These are phyloP conservation scores for Wilcoxina mikolae DNA, from an alignment of 495 filamentous ascomycete species.

Conservation along the genomic window DNA sequence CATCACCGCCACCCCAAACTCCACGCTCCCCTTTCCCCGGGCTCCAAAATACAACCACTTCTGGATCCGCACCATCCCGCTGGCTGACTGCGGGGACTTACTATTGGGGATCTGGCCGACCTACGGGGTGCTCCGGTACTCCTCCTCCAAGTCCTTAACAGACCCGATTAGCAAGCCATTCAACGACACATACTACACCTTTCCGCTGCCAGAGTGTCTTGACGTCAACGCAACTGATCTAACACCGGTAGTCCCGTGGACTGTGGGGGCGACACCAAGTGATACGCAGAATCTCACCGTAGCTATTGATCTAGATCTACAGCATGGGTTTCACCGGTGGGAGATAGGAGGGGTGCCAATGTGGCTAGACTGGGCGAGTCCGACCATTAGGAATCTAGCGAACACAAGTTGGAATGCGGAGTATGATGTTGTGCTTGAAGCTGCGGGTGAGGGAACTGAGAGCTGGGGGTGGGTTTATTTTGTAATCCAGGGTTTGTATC, in stretches of 20 bases:
- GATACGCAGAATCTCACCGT: conserved; percentile 15
- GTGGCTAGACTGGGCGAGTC: conserved; percentile 33
- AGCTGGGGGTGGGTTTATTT: conserved; percentile 43
- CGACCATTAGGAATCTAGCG: conserved; percentile 32
- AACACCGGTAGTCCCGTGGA: conserved; percentile 34
- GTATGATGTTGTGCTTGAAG: conserved; percentile 30
- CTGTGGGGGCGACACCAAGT: conserved; percentile 30
- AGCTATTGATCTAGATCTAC: conserved; percentile 22
- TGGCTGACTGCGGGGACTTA: conserved; percentile 34
- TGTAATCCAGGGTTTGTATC: conserved; percentile 34
- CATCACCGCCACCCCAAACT: conserved; percentile 15
- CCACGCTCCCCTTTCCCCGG: too few relatives aligned
- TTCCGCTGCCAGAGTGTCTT: too few relatives aligned
- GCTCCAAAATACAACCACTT: too few relatives aligned
- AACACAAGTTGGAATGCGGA: too few relatives aligned
- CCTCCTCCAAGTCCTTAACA: conserved; percentile 24
- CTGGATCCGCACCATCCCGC: conserved; percentile 33
- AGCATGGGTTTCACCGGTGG: conserved; percentile 33
- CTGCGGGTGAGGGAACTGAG: conserved; percentile 30
- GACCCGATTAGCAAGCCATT: conserved; percentile 29
- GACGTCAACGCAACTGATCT: conserved; percentile 32
- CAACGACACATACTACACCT: conserved; percentile 26
- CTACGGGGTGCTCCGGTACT: conserved; percentile 44
- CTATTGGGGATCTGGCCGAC: conserved; percentile 37
- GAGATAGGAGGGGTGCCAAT: conserved; percentile 33